Conservation (phyloP, 1,139 yeast genomes). For the Hansenula sp. region DNA sequence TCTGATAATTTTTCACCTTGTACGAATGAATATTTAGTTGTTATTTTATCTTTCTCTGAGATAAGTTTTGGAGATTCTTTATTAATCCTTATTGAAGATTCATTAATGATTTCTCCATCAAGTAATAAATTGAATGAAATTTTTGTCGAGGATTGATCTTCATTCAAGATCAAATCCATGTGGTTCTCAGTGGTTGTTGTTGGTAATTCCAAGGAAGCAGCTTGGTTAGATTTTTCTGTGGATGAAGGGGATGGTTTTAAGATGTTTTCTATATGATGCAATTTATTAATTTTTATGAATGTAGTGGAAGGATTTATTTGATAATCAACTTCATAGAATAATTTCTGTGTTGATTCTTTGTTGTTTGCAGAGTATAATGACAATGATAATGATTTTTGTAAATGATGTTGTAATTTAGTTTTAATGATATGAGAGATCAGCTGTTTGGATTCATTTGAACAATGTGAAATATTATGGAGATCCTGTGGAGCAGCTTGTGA, state of each 20-base stretch:
- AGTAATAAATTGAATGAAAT: background rate
- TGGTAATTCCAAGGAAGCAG: too few species aligned
- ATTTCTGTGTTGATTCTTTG: background rate
- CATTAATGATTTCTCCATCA: background rate
- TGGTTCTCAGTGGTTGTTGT: too few species aligned
- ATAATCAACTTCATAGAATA: background rate
- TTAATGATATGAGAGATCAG: background rate
- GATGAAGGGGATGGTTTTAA: background rate
- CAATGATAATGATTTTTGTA: background rate
- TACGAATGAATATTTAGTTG: background rate
- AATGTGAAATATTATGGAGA: background rate
- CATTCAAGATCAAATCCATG: background rate
- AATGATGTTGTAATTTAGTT: background rate
- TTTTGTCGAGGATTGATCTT: background rate
- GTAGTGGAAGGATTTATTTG: background rate
- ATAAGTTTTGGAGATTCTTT: background rate
- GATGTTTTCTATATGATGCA: constrained; percentile 1
- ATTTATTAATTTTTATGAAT: background rate
- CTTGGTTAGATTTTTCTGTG: background rate
- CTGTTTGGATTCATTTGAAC: background rate
- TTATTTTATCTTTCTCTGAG: background rate
- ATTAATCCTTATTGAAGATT: background rate
- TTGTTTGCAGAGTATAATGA: constrained; percentile 1
- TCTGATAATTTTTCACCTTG: constrained; percentile 1
- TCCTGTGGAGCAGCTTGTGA: background rate